Percentiles rank a stretch among this genome's conserved stretches.
These are phyloP conservation scores for Biancaea sappan DNA, from an alignment of 306 rosid species.

Conservation along the genomic window DNA sequence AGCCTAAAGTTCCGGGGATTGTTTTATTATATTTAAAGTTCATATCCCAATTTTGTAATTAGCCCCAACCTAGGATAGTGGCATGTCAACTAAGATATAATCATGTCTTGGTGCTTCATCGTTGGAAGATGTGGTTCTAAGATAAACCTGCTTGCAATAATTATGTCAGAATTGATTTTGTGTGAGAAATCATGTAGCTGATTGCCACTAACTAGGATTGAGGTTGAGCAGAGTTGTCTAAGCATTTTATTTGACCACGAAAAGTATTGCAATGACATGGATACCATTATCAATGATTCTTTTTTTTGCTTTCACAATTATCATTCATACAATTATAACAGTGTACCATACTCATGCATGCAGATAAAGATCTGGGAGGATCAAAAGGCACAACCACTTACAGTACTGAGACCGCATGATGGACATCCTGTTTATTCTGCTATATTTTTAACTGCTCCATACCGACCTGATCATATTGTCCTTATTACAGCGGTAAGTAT, in stretches of 20 bases:
- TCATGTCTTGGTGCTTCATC: too few relatives aligned
- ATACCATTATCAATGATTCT: constrained; percentile 3
- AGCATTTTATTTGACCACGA: constrained; percentile 19
- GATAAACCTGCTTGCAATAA: not conserved
- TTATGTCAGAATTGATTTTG: not conserved
- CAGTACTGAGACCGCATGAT: constrained; percentile 75
- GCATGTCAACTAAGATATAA: too few relatives aligned
- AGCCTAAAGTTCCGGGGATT: too few relatives aligned
- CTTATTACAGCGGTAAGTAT: constrained; percentile 81
- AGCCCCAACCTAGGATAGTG: too few relatives aligned
- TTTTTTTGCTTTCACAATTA: constrained; percentile 4
- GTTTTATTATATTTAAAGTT: too few relatives aligned
- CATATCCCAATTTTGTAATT: too few relatives aligned
- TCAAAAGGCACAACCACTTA: constrained; percentile 81
- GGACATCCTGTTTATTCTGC: constrained; percentile 88
- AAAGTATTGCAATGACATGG: constrained; percentile 22
- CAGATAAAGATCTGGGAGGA: constrained; percentile 94
- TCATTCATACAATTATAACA: not conserved
- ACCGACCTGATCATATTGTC: constrained; percentile 80
- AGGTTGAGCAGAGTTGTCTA: not conserved
- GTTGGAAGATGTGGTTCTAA: not conserved
- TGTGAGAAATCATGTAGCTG: not conserved
- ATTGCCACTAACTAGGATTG: not conserved
- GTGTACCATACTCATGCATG: constrained; percentile 14
- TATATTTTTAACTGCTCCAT: constrained; percentile 76